phyloP scores from a whole-genome alignment of 2,329 filamentous ascomycete genomes.

The Fusarium sp. region DNA sequence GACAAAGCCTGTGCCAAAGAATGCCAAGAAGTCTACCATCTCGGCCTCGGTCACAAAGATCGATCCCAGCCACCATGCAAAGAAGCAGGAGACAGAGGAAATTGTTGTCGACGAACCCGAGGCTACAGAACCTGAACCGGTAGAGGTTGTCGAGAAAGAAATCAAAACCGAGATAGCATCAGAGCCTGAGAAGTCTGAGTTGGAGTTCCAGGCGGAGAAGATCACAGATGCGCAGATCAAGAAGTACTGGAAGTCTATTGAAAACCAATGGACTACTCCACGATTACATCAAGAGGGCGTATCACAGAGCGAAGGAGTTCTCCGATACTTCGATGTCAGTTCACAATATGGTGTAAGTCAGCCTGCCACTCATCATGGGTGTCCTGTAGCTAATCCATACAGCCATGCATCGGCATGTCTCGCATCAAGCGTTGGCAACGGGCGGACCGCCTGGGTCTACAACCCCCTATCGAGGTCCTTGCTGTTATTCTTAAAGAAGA shows the following conservation, averaged over 20 bases:
- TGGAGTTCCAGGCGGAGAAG: conserved; percentile 70
- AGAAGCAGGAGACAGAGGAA: conserved; percentile 36
- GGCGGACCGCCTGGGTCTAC: conserved; percentile 83
- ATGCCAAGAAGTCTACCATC: conserved; percentile 60
- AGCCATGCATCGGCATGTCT: conserved; percentile 87
- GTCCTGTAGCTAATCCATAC: conserved; percentile 6
- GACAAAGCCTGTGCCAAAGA: conserved; percentile 65
- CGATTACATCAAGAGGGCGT: conserved; percentile 84
- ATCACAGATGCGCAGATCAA: conserved; percentile 77
- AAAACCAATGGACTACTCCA: conserved; percentile 74
- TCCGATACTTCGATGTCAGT: conserved; percentile 92
- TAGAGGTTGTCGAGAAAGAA: conserved; percentile 40
- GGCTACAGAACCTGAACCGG: conserved; percentile 30
- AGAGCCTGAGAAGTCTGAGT: conserved; percentile 60
- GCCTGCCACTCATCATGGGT: not conserved
- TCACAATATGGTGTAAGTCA: conserved; percentile 91
- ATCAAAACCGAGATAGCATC: conserved; percentile 41
- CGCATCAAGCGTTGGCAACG: conserved; percentile 89
- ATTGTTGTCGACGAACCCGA: conserved; percentile 34
- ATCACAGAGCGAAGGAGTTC: conserved; percentile 81
- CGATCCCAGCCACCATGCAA: conserved; percentile 46
- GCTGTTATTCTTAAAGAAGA: conserved; percentile 84
- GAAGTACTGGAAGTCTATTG: conserved; percentile 81
- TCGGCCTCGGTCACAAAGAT: conserved; percentile 54
- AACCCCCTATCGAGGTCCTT: conserved; percentile 90